Base-by-base conservation (phyloP, 2,329 filamentous ascomycete species). In the Coniella lustricola region DNA sequence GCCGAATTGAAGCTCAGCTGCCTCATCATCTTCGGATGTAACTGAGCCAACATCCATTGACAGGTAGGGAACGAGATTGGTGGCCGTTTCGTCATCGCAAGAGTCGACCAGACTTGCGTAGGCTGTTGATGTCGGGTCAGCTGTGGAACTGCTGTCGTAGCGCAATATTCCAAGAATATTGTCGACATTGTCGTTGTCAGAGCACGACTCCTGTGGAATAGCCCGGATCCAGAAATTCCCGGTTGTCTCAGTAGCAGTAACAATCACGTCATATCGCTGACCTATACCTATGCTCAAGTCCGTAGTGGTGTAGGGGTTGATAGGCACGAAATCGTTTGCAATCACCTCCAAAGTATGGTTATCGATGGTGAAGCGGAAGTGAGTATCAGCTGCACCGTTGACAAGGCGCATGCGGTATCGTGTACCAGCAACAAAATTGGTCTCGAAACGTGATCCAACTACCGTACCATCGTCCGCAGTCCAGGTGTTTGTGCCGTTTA, bases 401-500 rank as follows among this genome's bases (percentile, higher is more conserved):
- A 48, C 38, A 9, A 48, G 32, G 4, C 45, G 37, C 3, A 48
- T 36, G 3, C 31, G 38, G 17, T 48, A 48, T 16, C 20, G 41
- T 5, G 31, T 29, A 20, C 37, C 38, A 4, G 37, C 37, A 2
- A 18, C 38, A 22, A 48, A 48, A 10, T 13, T 29, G 4, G 34
- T 35, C 38, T 48, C 37, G 22, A 48, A 48, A 20, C 37, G 45
- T 9, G 45, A 42, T 10, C 37, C 37, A 12, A 48, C 21, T 1
- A 32, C 18, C 3, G 25, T 39, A 3, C 36, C 35, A 9, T 46
- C 22, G 25, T 39, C 35, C 7, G 34, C 22, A 12, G 16, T 40
- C 36, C 39, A 50, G 22, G 29, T 40, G 41, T 52, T 50, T 7
- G 52, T 49, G 17, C 52, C 52, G 38, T 52, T 52, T 36, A 51